These are phyloP conservation scores for Saposhnikovia divaricata DNA, from an alignment of 129 eudicot species.

Conservation along the genomic window DNA sequence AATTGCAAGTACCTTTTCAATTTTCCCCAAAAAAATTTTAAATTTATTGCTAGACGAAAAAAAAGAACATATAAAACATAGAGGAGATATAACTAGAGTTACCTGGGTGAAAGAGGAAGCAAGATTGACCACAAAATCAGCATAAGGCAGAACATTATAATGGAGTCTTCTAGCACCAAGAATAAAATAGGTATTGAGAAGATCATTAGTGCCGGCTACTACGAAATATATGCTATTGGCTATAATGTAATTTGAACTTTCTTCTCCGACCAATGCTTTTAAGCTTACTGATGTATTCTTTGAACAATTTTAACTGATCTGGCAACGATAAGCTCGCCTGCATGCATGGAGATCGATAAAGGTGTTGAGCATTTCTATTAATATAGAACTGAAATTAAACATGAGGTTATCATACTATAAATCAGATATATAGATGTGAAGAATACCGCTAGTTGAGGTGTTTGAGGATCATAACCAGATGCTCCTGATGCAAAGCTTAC, in stretches of 20 bases:
- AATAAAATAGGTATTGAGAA: conserved; percentile 59
- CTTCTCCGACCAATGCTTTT: conserved; percentile 53
- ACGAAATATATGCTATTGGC: conserved; percentile 31
- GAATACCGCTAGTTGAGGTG: conserved; percentile 44
- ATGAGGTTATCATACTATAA: neutral
- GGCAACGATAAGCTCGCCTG: conserved; percentile 46
- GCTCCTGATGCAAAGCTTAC: conserved; percentile 92
- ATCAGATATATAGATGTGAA: neutral
- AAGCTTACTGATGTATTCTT: conserved; percentile 55
- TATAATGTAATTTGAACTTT: conserved; percentile 30
- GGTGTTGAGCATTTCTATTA: neutral
- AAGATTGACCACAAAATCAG: conserved; percentile 39
- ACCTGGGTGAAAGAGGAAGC: conserved; percentile 62
- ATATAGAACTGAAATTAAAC: neutral
- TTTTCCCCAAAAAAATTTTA: too few species aligned
- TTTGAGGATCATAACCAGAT: conserved; percentile 74
- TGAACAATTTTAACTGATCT: conserved; percentile 42
- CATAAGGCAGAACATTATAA: conserved; percentile 51
- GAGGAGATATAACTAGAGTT: neutral
- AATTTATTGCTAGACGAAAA: too few species aligned
- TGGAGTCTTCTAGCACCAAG: conserved; percentile 33
- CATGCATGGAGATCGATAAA: neutral
- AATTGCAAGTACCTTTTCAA: too few species aligned
- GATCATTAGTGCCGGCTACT: conserved; percentile 75
- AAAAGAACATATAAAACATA: too few species aligned